These are phyloP conservation scores for Polytrichum formosum DNA, from an alignment of 225 moss, liverwort and hornwort genomes.

Conservation along the genomic window DNA sequence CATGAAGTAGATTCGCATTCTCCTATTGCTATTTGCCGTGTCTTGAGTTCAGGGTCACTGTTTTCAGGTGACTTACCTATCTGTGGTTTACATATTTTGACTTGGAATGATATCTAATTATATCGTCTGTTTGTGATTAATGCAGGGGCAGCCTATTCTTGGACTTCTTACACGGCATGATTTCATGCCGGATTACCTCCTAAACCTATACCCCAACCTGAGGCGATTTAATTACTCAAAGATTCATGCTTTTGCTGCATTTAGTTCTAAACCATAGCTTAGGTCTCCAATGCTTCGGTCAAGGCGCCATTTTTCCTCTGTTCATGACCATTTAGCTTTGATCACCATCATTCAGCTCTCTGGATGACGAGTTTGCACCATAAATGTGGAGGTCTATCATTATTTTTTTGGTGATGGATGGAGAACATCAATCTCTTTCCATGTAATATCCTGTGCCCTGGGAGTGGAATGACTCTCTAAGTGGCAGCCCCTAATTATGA, in stretches of 20 bases:
- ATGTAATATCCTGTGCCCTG: slow-evolving; percentile 13
- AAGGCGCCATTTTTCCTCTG: slow-evolving; percentile 3
- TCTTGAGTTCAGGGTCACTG: no score
- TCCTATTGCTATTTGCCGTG: no score
- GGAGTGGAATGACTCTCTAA: slow-evolving; percentile 5
- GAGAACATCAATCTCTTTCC: slow-evolving; percentile 6
- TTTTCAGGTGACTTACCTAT: no score
- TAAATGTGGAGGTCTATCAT: slow-evolving; percentile 12
- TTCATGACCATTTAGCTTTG: slow-evolving; percentile 8
- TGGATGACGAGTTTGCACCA: slow-evolving; percentile 20
- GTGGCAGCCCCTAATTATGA: slow-evolving; percentile 8
- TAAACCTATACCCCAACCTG: slow-evolving; percentile 42
- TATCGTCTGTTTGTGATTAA: neutral
- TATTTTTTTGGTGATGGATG: neutral
- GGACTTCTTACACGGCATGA: slow-evolving; percentile 86
- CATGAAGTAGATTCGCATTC: neutral
- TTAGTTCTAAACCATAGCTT: slow-evolving; percentile 12
- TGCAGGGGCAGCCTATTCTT: slow-evolving; percentile 71
- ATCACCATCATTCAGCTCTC: neutral
- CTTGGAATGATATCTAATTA: no score
- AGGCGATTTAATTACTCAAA: slow-evolving; percentile 41
- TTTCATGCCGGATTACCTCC: slow-evolving; percentile 73
- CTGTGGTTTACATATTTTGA: no score
- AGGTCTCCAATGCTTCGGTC: slow-evolving; percentile 15
- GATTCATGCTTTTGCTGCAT: slow-evolving; percentile 28